A percentile compares a stretch with the other conserved stretches of the same genome.
Evolutionary conservation across 75 land plant species (phyloP).

Genomic region (Cunninghamia lanceolata): DNA sequence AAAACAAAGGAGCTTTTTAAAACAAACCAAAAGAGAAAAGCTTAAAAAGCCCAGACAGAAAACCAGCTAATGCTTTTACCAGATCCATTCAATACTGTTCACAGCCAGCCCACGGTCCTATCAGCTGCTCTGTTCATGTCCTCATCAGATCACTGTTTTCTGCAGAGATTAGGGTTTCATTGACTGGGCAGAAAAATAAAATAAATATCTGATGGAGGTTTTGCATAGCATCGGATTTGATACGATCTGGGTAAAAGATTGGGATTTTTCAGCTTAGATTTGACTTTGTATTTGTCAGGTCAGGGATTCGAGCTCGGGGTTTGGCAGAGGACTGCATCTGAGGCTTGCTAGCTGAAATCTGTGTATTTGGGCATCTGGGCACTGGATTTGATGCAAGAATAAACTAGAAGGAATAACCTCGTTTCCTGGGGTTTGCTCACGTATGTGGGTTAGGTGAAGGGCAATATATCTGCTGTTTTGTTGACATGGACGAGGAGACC

Average conservation of each 20-base stretch:
- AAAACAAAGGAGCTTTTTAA: not conserved
- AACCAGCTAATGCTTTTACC: not conserved
- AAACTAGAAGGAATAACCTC: not conserved
- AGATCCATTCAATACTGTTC: not conserved
- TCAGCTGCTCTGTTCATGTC: not conserved
- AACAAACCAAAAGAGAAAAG: not conserved
- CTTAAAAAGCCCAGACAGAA: not conserved
- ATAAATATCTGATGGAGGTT: not conserved
- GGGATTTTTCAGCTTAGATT: not conserved
- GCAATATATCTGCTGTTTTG: not conserved
- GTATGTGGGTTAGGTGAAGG: not conserved
- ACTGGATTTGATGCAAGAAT: not conserved
- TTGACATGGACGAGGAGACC: slow-evolving; percentile 43
- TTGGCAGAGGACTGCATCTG: not conserved
- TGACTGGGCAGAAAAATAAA: not conserved
- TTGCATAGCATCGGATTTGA: not conserved
- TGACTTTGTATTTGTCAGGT: not conserved
- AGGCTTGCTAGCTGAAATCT: not conserved
- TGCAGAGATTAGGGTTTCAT: not conserved
- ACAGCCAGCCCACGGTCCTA: not conserved
- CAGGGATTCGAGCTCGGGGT: not conserved
- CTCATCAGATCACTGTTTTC: not conserved
- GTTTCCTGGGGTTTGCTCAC: not conserved
- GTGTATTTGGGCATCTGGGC: not conserved
- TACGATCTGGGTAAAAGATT: not conserved